Evolutionary conservation across 106 monocot species (phyloP).

Genomic region (Platanthera guangdongensis): DNA sequence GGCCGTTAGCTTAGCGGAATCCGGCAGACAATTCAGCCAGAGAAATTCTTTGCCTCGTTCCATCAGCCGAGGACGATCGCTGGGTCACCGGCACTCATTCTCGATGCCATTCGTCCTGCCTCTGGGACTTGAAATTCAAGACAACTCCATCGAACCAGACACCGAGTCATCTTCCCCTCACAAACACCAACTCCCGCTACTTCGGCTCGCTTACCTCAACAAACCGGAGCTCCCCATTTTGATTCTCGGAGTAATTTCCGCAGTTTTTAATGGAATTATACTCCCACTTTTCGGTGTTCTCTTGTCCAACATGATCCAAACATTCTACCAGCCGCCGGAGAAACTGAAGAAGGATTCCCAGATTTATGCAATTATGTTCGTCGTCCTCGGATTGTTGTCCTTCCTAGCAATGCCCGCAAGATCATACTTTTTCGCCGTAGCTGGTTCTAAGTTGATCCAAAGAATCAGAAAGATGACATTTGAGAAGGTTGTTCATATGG

Average conservation of each 20-base stretch:
- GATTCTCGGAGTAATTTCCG: conserved; percentile 12
- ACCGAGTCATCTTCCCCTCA: background rate
- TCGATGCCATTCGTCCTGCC: conserved; percentile 13
- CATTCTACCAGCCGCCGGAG: conserved; percentile 13
- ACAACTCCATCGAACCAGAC: background rate
- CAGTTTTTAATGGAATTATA: conserved; percentile 10
- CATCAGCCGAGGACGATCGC: conserved; percentile 14
- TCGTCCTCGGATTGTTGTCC: conserved; percentile 9
- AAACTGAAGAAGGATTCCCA: conserved; percentile 14
- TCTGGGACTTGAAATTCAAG: conserved; percentile 9
- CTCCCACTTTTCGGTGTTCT: conserved; percentile 16
- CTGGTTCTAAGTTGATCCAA: conserved; percentile 14
- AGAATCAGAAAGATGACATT: conserved; percentile 20
- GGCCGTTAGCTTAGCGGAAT: background rate
- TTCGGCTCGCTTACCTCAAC: conserved; percentile 15
- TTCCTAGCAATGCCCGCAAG: conserved; percentile 11
- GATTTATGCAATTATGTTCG: conserved; percentile 13
- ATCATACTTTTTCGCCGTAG: conserved; percentile 19
- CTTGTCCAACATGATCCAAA: conserved; percentile 9
- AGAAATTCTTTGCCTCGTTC: background rate
- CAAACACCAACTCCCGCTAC: background rate
- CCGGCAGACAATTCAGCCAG: conserved; percentile 8
- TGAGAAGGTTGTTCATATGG: conserved; percentile 22
- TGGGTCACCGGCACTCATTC: conserved; percentile 10
- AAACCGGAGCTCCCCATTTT: conserved; percentile 20